Conservation (phyloP, 2,329 filamentous ascomycete species). For the Fusarium sp. region DNA sequence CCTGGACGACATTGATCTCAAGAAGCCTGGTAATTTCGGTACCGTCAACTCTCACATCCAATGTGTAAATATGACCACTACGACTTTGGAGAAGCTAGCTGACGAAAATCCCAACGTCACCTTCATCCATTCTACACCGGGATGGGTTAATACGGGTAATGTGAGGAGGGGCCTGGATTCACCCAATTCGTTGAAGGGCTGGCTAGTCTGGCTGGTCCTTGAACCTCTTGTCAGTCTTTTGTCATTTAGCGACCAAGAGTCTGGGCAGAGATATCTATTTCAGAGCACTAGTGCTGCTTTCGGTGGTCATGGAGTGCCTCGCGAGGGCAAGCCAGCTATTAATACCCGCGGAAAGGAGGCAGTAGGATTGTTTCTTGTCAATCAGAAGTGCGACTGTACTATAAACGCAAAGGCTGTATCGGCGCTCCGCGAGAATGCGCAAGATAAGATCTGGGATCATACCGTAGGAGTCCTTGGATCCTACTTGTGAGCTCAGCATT, state of each 20-base stretch:
- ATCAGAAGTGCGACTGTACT: slow-evolving; percentile 51
- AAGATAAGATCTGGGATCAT: slow-evolving; percentile 53
- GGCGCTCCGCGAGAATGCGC: slow-evolving; percentile 50
- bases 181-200: slow-evolving; percentile 42
- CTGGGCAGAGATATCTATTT: slow-evolving; percentile 55
- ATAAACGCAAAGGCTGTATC: slow-evolving; percentile 51
- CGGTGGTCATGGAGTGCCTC: slow-evolving; percentile 54
- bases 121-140: slow-evolving; percentile 50
- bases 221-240: slow-evolving; percentile 52
- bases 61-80: slow-evolving; percentile 45
- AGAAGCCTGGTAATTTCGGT: slow-evolving; percentile 50
- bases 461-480: slow-evolving; percentile 52
- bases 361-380: slow-evolving; percentile 54
- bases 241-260: slow-evolving; percentile 49
- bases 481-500: slow-evolving; percentile 13
- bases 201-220: slow-evolving; percentile 53
- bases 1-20: slow-evolving; percentile 48
- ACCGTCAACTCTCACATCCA: slow-evolving; percentile 48
- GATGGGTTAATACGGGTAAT: slow-evolving; percentile 50
- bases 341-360: slow-evolving; percentile 48
- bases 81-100: slow-evolving; percentile 46
- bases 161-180: slow-evolving; percentile 46
- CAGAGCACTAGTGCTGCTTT: slow-evolving; percentile 55
- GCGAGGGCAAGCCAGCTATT: slow-evolving; percentile 51
- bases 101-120: slow-evolving; percentile 37